A percentile compares a stretch with the other conserved stretches of the same genome.
Conservation (phyloP, 1,284 basidiomycete genomes). For the Phylloboletellus chloephorus region DNA sequence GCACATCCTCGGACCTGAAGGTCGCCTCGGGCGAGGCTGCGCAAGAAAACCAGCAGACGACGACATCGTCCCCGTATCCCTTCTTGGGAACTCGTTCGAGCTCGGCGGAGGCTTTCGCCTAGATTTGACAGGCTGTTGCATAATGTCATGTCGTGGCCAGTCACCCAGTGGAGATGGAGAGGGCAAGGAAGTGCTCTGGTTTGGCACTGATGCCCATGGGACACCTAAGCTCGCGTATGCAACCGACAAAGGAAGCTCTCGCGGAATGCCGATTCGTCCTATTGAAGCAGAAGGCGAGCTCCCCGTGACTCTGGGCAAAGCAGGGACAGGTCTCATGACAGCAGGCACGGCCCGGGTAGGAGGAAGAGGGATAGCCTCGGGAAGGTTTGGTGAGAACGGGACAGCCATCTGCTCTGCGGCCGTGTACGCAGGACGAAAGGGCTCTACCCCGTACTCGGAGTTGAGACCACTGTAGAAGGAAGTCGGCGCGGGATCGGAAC, state of each 20-base stretch:
- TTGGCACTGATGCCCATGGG: slow-evolving; percentile 14
- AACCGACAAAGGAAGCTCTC: slow-evolving; percentile 14
- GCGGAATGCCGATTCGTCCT: slow-evolving; percentile 8
- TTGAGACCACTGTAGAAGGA: slow-evolving; percentile 36
- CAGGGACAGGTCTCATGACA: slow-evolving; percentile 10
- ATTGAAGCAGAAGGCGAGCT: slow-evolving; percentile 9
- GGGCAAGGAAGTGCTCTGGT: slow-evolving; percentile 15
- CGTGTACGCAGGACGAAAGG: slow-evolving; percentile 31
- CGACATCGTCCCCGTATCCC: not conserved
- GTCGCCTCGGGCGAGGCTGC: slow-evolving; percentile 35
- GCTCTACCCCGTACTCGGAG: slow-evolving; percentile 45
- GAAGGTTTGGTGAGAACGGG: slow-evolving; percentile 16
- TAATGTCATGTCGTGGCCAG: slow-evolving; percentile 51
- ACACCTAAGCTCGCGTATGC: slow-evolving; percentile 33
- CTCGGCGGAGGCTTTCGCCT: slow-evolving; percentile 31
- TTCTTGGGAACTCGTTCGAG: slow-evolving; percentile 21
- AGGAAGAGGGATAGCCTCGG: slow-evolving; percentile 22
- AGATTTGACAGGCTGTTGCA: slow-evolving; percentile 33
- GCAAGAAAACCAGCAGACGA: slow-evolving; percentile 5
- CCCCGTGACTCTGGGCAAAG: slow-evolving; percentile 5
- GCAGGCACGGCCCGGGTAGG: slow-evolving; percentile 10
- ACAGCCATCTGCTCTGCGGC: slow-evolving; percentile 24
- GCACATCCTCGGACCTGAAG: slow-evolving; percentile 32
- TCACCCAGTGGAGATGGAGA: slow-evolving; percentile 48
- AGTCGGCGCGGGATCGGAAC: slow-evolving; percentile 30